Evolutionary conservation across 2,329 filamentous ascomycete species (phyloP).

Genomic region (Penicillium sp.): DNA sequence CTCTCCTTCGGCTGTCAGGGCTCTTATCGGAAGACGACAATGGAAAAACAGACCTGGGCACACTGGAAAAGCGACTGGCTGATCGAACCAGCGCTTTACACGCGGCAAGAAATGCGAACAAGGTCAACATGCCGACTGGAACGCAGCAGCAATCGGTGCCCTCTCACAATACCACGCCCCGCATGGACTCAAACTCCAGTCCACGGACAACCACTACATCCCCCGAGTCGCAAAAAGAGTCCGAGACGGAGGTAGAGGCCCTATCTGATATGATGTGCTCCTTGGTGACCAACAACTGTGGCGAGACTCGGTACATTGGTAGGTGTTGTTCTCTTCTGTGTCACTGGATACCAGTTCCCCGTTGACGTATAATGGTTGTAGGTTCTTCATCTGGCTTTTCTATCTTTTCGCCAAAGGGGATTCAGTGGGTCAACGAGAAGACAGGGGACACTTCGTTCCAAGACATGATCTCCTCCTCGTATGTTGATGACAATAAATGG

Average conservation of each 20-base stretch:
- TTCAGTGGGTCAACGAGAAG: slow-evolving; percentile 97
- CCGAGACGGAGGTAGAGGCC: slow-evolving; percentile 72
- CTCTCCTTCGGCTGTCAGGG: slow-evolving; percentile 78
- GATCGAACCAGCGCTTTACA: slow-evolving; percentile 47
- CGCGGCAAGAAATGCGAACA: slow-evolving; percentile 36
- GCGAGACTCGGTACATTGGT: slow-evolving; percentile 96
- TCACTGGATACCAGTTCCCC: background rate
- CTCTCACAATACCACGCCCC: slow-evolving; percentile 48
- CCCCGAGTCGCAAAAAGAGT: slow-evolving; percentile 53
- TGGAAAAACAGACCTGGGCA: slow-evolving; percentile 81
- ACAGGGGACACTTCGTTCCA: slow-evolving; percentile 95
- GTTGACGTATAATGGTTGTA: slow-evolving; percentile 37
- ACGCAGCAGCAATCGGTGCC: slow-evolving; percentile 30
- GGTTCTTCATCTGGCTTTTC: slow-evolving; percentile 96
- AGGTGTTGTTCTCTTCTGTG: slow-evolving; percentile 28
- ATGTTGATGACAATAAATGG: slow-evolving; percentile 91
- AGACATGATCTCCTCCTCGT: slow-evolving; percentile 88
- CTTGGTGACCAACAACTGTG: slow-evolving; percentile 87
- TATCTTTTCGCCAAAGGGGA: slow-evolving; percentile 96
- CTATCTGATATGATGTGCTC: slow-evolving; percentile 99
- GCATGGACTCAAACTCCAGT: slow-evolving; percentile 47
- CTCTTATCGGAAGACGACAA: slow-evolving; percentile 81
- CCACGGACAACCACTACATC: slow-evolving; percentile 53
- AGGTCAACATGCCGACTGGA: slow-evolving; percentile 27
- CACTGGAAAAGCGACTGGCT: slow-evolving; percentile 72